phyloP scores from a whole-genome alignment of 495 filamentous ascomycete species.

The Penicillium chermesinum region DNA sequence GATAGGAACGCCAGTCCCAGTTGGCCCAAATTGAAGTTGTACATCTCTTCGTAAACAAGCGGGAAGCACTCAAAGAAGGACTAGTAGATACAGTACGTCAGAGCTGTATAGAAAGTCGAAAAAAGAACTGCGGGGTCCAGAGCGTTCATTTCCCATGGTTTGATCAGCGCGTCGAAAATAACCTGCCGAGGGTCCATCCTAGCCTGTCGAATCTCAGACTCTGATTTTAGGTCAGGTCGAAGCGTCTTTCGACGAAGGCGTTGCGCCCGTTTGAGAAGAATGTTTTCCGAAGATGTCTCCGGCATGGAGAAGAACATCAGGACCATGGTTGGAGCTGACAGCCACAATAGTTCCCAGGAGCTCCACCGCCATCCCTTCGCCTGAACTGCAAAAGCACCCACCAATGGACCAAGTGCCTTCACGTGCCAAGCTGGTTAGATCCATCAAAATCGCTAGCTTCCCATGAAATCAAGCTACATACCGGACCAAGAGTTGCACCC shows the following conservation, averaged over 20 bases:
- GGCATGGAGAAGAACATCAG: constrained; percentile 40
- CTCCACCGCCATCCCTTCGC: constrained; percentile 45
- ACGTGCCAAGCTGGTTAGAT: too few relatives aligned
- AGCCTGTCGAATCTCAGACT: constrained; percentile 41
- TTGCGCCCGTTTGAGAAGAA: constrained; percentile 39
- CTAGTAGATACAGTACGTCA: constrained; percentile 61
- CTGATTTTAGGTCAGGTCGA: constrained; percentile 31
- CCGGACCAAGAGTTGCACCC: too few relatives aligned
- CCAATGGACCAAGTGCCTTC: too few relatives aligned
- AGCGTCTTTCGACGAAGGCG: constrained; percentile 34
- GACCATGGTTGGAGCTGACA: constrained; percentile 38
- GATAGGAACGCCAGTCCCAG: constrained; percentile 14
- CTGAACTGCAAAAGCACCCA: constrained; percentile 5
- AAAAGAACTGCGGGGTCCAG: constrained; percentile 57
- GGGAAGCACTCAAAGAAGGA: constrained; percentile 41
- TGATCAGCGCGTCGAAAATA: constrained; percentile 7
- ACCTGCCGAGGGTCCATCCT: neutral
- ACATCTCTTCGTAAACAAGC: constrained; percentile 26
- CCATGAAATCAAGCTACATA: too few relatives aligned
- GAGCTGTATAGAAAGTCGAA: constrained; percentile 53
- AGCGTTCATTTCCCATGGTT: constrained; percentile 54
- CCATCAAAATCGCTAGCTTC: too few relatives aligned
- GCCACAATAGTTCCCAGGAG: constrained; percentile 50
- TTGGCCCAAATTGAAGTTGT: constrained; percentile 22
- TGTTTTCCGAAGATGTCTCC: constrained; percentile 46